Percentiles rank a stretch among this genome's conserved stretches.
Evolutionary conservation across 805 yeast genomes (phyloP).

Genomic region (Starmerella bacillaris): DNA sequence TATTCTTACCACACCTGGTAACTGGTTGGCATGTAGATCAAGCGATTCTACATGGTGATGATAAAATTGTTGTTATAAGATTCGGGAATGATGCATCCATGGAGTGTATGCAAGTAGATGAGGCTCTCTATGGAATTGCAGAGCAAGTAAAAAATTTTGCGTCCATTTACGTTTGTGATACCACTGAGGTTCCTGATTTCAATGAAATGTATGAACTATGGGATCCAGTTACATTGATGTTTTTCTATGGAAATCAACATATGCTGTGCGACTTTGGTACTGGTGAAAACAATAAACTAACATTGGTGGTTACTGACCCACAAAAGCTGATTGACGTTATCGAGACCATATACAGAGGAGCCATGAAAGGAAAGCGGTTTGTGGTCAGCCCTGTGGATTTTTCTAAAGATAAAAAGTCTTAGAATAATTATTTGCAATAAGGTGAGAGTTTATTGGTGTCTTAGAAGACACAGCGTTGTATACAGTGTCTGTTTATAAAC

Average conservation of each 20-base stretch:
- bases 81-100: conserved; percentile 65
- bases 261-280: conserved; percentile 99
- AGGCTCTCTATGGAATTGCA: conserved; percentile 56
- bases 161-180: conserved; percentile 73
- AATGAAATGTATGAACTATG: conserved; percentile 75
- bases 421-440: no score
- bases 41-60: conserved; percentile 77
- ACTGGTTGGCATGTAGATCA: conserved; percentile 98
- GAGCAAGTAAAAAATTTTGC: conserved; percentile 80
- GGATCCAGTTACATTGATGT: conserved; percentile 87
- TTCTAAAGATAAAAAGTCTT: conserved; percentile 8
- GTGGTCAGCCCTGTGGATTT: conserved; percentile 56
- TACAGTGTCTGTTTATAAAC: no score
- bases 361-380: conserved; percentile 78
- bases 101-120: conserved; percentile 84
- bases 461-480: no score
- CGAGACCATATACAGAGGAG: conserved; percentile 81
- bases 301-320: conserved; percentile 56
- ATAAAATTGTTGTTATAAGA: conserved; percentile 67
- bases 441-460: no score
- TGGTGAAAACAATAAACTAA: conserved; percentile 88
- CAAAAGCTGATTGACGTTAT: conserved; percentile 84
- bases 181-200: conserved; percentile 76
- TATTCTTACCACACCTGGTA: conserved; percentile 59
- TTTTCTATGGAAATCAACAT: conserved; percentile 75